Conservation (phyloP, 345 rosid genomes). For the Corymbia maculata region DNA sequence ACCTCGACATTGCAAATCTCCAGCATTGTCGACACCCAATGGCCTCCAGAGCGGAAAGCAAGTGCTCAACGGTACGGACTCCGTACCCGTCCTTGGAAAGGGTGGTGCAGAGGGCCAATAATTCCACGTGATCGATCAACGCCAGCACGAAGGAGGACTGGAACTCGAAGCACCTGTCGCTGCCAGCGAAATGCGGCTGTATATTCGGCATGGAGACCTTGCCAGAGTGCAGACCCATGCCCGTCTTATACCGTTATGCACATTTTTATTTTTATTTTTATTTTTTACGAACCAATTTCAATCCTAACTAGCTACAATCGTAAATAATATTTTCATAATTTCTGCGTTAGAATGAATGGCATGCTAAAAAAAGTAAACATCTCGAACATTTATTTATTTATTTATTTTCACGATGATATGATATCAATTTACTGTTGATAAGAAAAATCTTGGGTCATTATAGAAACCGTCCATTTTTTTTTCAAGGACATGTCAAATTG, state of each 20-base stretch:
- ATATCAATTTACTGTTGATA: too few species aligned
- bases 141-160: conserved; percentile 48
- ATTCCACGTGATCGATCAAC: conserved; percentile 40
- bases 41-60: conserved; percentile 85
- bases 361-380: background rate
- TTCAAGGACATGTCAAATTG: background rate
- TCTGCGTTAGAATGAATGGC: background rate
- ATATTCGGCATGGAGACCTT: conserved; percentile 47
- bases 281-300: background rate
- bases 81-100: conserved; percentile 41
- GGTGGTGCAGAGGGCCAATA: conserved; percentile 66
- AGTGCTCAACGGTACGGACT: conserved; percentile 75
- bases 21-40: conserved; percentile 26
- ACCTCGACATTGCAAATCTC: conserved; percentile 47
- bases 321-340: background rate
- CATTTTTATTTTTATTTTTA: background rate
- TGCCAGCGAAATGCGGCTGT: conserved; percentile 52
- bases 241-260: conserved; percentile 1
- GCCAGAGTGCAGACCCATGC: conserved; percentile 68
- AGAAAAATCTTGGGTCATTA: too few species aligned
- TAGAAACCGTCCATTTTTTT: too few species aligned
- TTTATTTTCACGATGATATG: background rate
- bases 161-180: conserved; percentile 56
- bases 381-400: background rate
- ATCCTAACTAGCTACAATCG: background rate